Conservation (phyloP, 2,329 filamentous ascomycete species). For the Sporothrix euskadiensis region DNA sequence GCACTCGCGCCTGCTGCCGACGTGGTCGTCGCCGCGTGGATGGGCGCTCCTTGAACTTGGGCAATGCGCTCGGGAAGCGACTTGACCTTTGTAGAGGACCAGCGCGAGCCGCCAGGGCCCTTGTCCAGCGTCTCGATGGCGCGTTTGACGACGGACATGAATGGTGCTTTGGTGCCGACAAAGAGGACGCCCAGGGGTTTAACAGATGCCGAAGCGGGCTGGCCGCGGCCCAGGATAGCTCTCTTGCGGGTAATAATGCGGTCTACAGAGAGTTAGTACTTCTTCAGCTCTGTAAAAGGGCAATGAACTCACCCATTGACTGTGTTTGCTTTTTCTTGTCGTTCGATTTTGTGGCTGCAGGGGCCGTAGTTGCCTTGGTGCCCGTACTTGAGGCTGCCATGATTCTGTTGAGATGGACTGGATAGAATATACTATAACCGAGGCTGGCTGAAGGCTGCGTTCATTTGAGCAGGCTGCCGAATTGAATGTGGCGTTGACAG, state of each 20-base stretch:
- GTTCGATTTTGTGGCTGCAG: neutral
- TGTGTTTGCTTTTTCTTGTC: neutral
- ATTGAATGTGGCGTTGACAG: neutral
- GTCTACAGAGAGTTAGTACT: neutral
- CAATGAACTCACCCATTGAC: neutral
- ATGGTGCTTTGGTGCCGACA: constrained; percentile 63
- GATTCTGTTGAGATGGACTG: neutral
- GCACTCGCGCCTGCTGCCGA: neutral
- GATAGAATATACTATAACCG: neutral
- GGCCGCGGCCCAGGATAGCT: constrained; percentile 26
- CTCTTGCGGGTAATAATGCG: constrained; percentile 15
- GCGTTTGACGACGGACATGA: constrained; percentile 67
- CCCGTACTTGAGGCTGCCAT: neutral
- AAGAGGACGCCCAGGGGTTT: constrained; percentile 51
- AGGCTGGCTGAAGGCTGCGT: neutral
- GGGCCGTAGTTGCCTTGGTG: neutral
- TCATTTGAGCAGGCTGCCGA: constrained; percentile 4
- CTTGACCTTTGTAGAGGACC: constrained; percentile 49
- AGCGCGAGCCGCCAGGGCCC: constrained; percentile 48
- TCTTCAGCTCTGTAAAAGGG: neutral
- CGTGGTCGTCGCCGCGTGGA: constrained; percentile 25
- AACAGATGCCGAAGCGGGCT: neutral
- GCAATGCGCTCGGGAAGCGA: constrained; percentile 51
- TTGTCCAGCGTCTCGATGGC: constrained; percentile 63
- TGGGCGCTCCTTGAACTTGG: constrained; percentile 36